Evolutionary conservation across 2,329 filamentous ascomycete species (phyloP).

Genomic region (Fusarium sp.): DNA sequence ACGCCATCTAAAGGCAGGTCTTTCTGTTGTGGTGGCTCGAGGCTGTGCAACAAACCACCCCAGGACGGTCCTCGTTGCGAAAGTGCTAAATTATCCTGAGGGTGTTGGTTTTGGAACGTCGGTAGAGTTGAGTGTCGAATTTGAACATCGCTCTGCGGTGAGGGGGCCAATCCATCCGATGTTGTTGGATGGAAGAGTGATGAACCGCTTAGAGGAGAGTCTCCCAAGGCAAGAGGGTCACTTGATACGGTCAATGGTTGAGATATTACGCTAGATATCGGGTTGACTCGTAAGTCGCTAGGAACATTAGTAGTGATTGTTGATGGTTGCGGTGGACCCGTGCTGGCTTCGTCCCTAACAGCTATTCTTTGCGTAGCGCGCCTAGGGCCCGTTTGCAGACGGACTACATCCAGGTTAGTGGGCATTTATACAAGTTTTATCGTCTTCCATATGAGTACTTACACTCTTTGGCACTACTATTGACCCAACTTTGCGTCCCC

Average conservation of each 20-base stretch:
- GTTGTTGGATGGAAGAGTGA: background rate
- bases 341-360: background rate
- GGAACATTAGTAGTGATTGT: background rate
- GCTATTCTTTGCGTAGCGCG: constrained; percentile 21
- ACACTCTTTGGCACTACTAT: constrained; percentile 44
- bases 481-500: constrained; percentile 41
- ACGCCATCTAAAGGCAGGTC: constrained; percentile 1
- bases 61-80: constrained; percentile 33
- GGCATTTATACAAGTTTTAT: fast-evolving
- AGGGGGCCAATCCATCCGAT: constrained; percentile 1
- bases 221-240: background rate
- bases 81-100: background rate
- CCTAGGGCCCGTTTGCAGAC: constrained; percentile 36
- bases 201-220: background rate
- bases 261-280: background rate
- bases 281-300: background rate
- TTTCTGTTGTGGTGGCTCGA: constrained; percentile 14
- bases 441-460: fast-evolving
- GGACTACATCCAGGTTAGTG: constrained; percentile 1
- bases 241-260: background rate
- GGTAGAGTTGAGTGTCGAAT: background rate
- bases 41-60: constrained; percentile 5
- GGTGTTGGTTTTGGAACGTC: background rate
- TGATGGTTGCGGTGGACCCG: background rate
- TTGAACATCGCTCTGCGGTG: background rate